Conservation (phyloP, 768 basidiomycete genomes). For the Suillus variegatus region DNA sequence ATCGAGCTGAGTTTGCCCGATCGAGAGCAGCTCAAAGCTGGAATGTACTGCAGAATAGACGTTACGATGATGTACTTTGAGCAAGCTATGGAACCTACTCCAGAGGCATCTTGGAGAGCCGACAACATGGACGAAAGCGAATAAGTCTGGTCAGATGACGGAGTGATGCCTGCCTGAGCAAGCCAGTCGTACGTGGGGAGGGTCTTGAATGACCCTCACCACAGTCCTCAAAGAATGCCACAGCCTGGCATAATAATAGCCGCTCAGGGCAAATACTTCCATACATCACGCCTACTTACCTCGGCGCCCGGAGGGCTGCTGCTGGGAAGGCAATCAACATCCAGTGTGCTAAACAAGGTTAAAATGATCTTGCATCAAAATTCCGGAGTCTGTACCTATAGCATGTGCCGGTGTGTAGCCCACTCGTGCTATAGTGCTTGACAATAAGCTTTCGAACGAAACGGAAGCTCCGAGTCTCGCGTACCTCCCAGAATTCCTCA, state of each 20-base stretch:
- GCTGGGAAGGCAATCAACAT: constrained; percentile 56
- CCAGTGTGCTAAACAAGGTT: constrained; percentile 50
- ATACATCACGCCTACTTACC: constrained; percentile 45
- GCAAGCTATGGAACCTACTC: constrained; percentile 23
- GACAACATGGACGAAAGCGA: constrained; percentile 52
- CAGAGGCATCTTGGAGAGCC: constrained; percentile 57
- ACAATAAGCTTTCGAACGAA: constrained; percentile 10
- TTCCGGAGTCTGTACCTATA: constrained; percentile 24
- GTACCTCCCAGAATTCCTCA: constrained; percentile 70
- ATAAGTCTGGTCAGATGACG: constrained; percentile 57
- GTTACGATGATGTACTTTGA: constrained; percentile 3
- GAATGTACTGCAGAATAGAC: constrained; percentile 41
- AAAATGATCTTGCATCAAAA: background rate
- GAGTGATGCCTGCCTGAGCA: constrained; percentile 69
- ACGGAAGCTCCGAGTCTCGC: constrained; percentile 14
- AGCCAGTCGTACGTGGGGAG: constrained; percentile 80
- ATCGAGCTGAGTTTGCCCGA: constrained; percentile 42
- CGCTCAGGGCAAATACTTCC: constrained; percentile 2
- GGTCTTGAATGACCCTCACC: constrained; percentile 59
- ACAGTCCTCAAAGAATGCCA: constrained; percentile 63
- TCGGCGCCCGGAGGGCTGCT: constrained; percentile 64
- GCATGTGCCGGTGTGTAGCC: constrained; percentile 65
- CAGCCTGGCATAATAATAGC: constrained; percentile 46
- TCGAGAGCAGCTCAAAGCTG: constrained; percentile 45
- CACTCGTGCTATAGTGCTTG: constrained; percentile 59